phyloP scores from a whole-genome alignment of 2,329 filamentous ascomycete genomes.

The Trichoderma endophyticum region DNA sequence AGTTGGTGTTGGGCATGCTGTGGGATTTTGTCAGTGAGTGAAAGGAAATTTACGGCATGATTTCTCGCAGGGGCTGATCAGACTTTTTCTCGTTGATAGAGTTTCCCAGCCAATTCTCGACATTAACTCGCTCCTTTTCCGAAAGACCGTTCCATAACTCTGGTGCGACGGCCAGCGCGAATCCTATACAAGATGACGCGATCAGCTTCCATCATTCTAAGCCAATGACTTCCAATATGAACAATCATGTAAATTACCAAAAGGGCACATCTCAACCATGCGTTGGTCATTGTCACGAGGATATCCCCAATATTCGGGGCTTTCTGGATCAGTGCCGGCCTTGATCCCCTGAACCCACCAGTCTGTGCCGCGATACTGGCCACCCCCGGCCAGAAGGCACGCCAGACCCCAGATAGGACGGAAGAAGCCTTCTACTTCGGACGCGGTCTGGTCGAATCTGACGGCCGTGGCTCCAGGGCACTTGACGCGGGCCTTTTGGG shows the following conservation, averaged over 20 bases:
- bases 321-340: conserved; percentile 67
- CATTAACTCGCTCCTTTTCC: conserved; percentile 59
- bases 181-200: conserved; percentile 42
- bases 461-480: conserved; percentile 69
- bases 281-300: conserved; percentile 64
- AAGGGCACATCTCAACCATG: conserved; percentile 78
- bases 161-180: conserved; percentile 66
- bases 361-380: conserved; percentile 59
- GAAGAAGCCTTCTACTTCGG: conserved; percentile 73
- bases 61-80: conserved; percentile 15
- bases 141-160: conserved; percentile 64
- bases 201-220: neutral
- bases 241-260: conserved; percentile 44
- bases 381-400: conserved; percentile 65
- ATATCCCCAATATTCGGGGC: conserved; percentile 72
- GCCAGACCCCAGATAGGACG: conserved; percentile 74
- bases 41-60: neutral
- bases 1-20: conserved; percentile 67
- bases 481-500: conserved; percentile 28
- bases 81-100: conserved; percentile 74
- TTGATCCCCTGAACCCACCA: conserved; percentile 63
- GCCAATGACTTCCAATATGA: neutral
- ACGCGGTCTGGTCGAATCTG: conserved; percentile 72
- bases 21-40: neutral
- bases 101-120: conserved; percentile 70